Evolutionary conservation across 2,329 filamentous ascomycete genomes (phyloP).

Genomic region (Leptosphaerulina australis): DNA sequence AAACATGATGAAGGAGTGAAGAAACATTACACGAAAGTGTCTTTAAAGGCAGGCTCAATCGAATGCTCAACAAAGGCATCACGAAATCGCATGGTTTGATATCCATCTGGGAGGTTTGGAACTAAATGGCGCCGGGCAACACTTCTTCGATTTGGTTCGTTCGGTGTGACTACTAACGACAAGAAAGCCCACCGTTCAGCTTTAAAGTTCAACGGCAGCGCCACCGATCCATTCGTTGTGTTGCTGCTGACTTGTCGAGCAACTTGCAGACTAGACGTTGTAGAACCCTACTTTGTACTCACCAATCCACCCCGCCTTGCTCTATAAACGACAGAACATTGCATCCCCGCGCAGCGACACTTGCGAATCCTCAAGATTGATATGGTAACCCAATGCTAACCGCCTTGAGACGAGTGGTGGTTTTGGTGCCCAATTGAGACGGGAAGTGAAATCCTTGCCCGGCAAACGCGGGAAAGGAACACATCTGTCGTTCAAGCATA

Average conservation of each 20-base stretch:
- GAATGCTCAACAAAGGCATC: neutral
- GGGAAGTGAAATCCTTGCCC: slow-evolving; percentile 22
- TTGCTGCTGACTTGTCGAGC: slow-evolving; percentile 13
- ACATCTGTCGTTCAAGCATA: slow-evolving; percentile 25
- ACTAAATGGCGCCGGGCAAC: slow-evolving; percentile 22
- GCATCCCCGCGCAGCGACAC: slow-evolving; percentile 7
- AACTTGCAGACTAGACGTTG: slow-evolving; percentile 17
- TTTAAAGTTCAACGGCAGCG: slow-evolving; percentile 26
- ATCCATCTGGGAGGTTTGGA: slow-evolving; percentile 26
- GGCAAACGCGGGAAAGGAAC: slow-evolving; percentile 37
- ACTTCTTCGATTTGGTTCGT: slow-evolving; percentile 16
- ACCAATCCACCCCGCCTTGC: slow-evolving; percentile 30
- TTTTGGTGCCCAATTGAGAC: slow-evolving; percentile 15
- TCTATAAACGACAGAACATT: slow-evolving; percentile 13
- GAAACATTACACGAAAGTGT: neutral
- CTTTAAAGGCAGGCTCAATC: neutral
- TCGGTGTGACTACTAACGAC: slow-evolving; percentile 26
- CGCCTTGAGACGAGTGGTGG: neutral
- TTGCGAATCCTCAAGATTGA: neutral
- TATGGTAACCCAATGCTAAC: slow-evolving; percentile 6
- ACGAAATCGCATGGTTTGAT: slow-evolving; percentile 14
- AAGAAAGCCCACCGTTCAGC: slow-evolving; percentile 6
- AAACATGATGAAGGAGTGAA: neutral
- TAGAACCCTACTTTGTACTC: slow-evolving; percentile 18
- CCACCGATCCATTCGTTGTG: slow-evolving; percentile 22